phyloP scores from a whole-genome alignment of 352 stramenopile genomes.

The Phytopythium cucurbitacearum region DNA sequence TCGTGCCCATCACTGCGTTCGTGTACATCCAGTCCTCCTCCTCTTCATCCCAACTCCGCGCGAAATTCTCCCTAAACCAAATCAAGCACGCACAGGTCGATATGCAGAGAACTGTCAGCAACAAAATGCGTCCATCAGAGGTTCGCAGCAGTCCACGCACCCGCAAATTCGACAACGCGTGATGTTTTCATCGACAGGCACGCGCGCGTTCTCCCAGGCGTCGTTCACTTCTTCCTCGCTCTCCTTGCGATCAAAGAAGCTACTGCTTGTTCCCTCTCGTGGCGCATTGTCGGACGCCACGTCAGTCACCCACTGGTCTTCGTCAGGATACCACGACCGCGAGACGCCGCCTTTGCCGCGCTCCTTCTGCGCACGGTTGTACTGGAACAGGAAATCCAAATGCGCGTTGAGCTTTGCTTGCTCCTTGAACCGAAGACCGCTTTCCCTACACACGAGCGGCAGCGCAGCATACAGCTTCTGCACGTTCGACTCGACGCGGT shows the following conservation, averaged over 20 bases:
- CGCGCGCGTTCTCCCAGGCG: constrained; percentile 55
- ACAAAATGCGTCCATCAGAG: not conserved
- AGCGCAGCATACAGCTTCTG: constrained; percentile 83
- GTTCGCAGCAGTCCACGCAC: constrained; percentile 16
- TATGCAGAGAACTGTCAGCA: not conserved
- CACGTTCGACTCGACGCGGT: constrained; percentile 81
- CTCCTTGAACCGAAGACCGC: constrained; percentile 75
- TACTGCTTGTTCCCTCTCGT: constrained; percentile 72
- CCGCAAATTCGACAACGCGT: constrained; percentile 84
- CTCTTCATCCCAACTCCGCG: constrained; percentile 84
- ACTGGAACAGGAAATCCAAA: constrained; percentile 86
- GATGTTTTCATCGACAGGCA: constrained; percentile 77
- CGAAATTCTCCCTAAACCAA: constrained; percentile 58
- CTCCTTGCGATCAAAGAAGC: constrained; percentile 67
- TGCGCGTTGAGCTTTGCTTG: constrained; percentile 75
- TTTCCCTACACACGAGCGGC: constrained; percentile 76
- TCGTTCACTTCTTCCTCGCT: constrained; percentile 48
- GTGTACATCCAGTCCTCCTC: constrained; percentile 90
- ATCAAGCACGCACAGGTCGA: not conserved
- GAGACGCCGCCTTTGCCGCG: constrained; percentile 78
- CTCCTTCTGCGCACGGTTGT: constrained; percentile 77
- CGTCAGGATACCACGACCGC: constrained; percentile 77
- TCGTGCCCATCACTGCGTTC: constrained; percentile 75
- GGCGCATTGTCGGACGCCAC: constrained; percentile 54
- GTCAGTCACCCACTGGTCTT: constrained; percentile 79